These are phyloP conservation scores for Penicillium riverlandense DNA, from an alignment of 495 filamentous ascomycete species.

Conservation along the genomic window DNA sequence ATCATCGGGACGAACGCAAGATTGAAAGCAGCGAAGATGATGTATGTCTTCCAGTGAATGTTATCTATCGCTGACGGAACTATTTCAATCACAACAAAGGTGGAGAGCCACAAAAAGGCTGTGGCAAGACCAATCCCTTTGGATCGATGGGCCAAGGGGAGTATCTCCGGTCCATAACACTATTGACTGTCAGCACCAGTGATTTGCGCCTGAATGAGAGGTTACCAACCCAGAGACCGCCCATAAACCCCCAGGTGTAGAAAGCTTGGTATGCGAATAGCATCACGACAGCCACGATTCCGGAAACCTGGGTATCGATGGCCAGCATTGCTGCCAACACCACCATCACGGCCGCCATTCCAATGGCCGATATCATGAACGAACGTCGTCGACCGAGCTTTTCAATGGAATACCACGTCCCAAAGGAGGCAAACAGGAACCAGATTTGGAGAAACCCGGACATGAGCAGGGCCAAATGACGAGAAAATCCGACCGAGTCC, in stretches of 20 bases:
- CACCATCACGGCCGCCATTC: conserved; percentile 13
- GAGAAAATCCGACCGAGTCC: conserved; percentile 13
- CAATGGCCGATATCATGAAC: conserved; percentile 15
- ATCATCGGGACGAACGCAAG: conserved; percentile 27
- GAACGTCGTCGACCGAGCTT: conserved; percentile 10
- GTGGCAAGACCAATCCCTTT: conserved; percentile 14
- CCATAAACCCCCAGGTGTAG: conserved; percentile 16
- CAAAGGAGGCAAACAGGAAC: conserved; percentile 19
- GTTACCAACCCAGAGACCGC: conserved; percentile 6
- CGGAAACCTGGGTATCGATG: conserved; percentile 2
- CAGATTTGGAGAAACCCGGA: conserved; percentile 22
- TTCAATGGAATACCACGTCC: conserved; percentile 23
- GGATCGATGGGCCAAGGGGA: conserved; percentile 12
- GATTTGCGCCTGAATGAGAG: background rate
- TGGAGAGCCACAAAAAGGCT: conserved; percentile 10
- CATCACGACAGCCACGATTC: conserved; percentile 9
- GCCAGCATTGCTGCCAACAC: conserved; percentile 7
- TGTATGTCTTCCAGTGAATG: conserved; percentile 24
- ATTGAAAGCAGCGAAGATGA: conserved; percentile 33
- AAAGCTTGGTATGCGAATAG: conserved; percentile 12
- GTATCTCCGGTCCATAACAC: conserved; percentile 16
- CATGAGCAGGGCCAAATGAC: conserved; percentile 15
- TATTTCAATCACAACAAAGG: conserved; percentile 18
- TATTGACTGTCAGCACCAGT: background rate
- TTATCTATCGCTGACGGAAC: conserved; percentile 12